Evolutionary conservation across 352 stramenopile genomes (phyloP).

Genomic region (Salisapilia sapeloensis): DNA sequence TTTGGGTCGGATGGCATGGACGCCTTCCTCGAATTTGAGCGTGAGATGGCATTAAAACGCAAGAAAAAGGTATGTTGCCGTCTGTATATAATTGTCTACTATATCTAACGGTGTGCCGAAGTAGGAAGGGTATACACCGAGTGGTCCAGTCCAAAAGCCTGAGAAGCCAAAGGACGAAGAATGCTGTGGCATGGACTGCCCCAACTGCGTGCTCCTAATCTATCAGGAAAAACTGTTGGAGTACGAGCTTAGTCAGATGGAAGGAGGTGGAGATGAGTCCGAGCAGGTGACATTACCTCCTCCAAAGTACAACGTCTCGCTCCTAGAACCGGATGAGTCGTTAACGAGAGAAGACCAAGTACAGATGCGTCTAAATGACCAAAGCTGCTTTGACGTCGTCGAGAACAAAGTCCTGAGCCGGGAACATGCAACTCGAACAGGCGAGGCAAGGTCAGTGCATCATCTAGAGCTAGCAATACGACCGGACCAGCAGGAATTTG

Average conservation of each 20-base stretch:
- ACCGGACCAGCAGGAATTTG: constrained; percentile 20
- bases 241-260: constrained; percentile 51
- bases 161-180: constrained; percentile 58
- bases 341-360: constrained; percentile 6
- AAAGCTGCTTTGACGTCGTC: constrained; percentile 23
- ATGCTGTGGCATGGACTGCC: constrained; percentile 71
- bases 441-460: constrained; percentile 36
- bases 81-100: not conserved
- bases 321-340: constrained; percentile 13
- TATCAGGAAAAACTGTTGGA: constrained; percentile 79
- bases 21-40: constrained; percentile 76
- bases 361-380: constrained; percentile 17
- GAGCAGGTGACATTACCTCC: constrained; percentile 7
- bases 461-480: constrained; percentile 46
- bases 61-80: constrained; percentile 5
- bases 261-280: constrained; percentile 5
- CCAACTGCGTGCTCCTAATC: constrained; percentile 73
- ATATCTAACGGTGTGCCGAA: constrained; percentile 4
- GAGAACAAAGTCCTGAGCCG: constrained; percentile 41
- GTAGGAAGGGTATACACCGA: constrained; percentile 3
- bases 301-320: constrained; percentile 28
- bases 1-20: constrained; percentile 41
- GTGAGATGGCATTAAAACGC: constrained; percentile 59
- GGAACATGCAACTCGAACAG: constrained; percentile 31
- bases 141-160: constrained; percentile 24